phyloP scores from a whole-genome alignment of 2,329 filamentous ascomycete species.

The Colletotrichum gigasporum region DNA sequence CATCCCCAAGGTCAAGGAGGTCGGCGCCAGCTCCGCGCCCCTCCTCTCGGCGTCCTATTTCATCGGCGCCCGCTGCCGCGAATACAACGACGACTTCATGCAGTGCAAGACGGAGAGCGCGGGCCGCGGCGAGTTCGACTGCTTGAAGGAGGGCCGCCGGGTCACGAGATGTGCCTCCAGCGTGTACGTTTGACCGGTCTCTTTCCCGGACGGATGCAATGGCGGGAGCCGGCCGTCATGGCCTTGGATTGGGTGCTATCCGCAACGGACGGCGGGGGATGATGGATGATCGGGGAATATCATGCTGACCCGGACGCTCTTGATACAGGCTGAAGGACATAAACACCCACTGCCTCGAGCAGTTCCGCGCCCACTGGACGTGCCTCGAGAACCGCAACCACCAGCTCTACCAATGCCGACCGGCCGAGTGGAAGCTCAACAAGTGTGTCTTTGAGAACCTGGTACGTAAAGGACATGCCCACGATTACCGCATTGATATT shows the following conservation, averaged over 20 bases:
- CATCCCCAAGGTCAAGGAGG: constrained; percentile 92
- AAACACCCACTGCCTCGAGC: constrained; percentile 90
- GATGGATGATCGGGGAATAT: not conserved
- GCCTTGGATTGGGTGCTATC: not conserved
- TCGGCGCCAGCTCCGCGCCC: constrained; percentile 92
- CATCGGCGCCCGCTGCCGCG: constrained; percentile 92
- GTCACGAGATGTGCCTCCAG: constrained; percentile 96
- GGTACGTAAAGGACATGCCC: constrained; percentile 64
- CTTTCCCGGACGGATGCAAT: not conserved
- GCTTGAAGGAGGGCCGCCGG: constrained; percentile 94
- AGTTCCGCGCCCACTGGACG: constrained; percentile 94
- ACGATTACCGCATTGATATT: too few species aligned
- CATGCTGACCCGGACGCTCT: not conserved
- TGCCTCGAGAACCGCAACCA: constrained; percentile 99
- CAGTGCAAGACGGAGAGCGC: constrained; percentile 97
- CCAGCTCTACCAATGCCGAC: constrained; percentile 94
- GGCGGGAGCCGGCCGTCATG: not conserved
- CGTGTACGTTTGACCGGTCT: constrained; percentile 73
- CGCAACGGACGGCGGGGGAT: not conserved
- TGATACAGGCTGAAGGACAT: constrained; percentile 83
- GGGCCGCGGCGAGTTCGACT: constrained; percentile 91
- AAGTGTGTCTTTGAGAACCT: constrained; percentile 95
- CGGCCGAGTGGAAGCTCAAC: constrained; percentile 88
- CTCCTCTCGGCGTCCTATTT: constrained; percentile 94
- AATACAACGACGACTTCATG: constrained; percentile 99